Conservation (phyloP, 208 protist genomes). For the Angomonas desouzai region DNA sequence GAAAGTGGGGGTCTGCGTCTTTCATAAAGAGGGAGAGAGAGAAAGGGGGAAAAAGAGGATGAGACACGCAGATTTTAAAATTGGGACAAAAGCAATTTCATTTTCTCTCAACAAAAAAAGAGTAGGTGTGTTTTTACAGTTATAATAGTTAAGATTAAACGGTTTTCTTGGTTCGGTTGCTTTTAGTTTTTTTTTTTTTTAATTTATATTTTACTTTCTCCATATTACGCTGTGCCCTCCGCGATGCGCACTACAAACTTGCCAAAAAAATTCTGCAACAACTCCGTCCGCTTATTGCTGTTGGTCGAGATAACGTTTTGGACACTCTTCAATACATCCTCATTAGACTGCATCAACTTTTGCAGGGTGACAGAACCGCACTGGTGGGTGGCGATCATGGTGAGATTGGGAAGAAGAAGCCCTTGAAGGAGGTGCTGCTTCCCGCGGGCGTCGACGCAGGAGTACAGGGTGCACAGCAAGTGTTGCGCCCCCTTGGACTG, state of each 20-base stretch:
- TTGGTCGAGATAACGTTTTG: slow-evolving; percentile 16
- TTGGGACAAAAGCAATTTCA: no score
- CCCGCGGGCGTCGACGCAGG: slow-evolving; percentile 62
- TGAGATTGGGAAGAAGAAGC: slow-evolving; percentile 44
- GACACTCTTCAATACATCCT: slow-evolving; percentile 44
- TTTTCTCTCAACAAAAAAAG: no score
- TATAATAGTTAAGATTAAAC: no score
- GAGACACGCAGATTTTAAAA: neutral
- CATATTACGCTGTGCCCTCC: neutral
- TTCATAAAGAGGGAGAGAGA: slow-evolving; percentile 12
- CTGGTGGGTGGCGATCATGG: slow-evolving; percentile 49
- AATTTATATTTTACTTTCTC: no score
- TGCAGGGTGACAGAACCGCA: slow-evolving; percentile 75
- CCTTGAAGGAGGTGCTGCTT: slow-evolving; percentile 50
- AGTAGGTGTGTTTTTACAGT: no score
- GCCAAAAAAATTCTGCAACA: slow-evolving; percentile 80
- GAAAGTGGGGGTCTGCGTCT: neutral
- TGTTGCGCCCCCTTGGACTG: slow-evolving; percentile 79
- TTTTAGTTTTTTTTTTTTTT: no score
- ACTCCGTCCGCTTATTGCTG: slow-evolving; percentile 42
- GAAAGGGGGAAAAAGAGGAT: neutral
- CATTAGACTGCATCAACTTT: slow-evolving; percentile 74
- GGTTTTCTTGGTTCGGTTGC: no score
- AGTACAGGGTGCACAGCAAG: slow-evolving; percentile 62
- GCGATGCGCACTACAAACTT: slow-evolving; percentile 87